Evolutionary conservation across 1,139 yeast species (phyloP), one percentile per base, ranked within the genome.

Genomic region (Hyphopichia pseudoburtonii): DNA sequence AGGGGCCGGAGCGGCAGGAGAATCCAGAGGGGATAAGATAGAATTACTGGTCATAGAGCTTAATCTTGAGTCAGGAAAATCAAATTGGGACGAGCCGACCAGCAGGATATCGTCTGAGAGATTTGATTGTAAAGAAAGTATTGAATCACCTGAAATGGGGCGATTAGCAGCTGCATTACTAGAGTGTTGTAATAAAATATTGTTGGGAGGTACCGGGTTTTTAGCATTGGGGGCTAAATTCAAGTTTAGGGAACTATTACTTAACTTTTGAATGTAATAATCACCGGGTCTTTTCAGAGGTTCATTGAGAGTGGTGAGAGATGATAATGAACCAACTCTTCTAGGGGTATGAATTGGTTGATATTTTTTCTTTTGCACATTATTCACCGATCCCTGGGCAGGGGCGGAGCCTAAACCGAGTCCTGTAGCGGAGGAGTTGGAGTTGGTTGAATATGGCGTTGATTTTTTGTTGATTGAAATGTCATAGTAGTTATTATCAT

Each of bases 241-340:
- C 25, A 48, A 32, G 28, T 43, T 43, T 15, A 38, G 21, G n/a
- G 46, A 40, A 24, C 46, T 43, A 25, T 44, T 43, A 34, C 50
- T 54, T 32, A 68, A 46, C 40, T 64, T 66, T 36, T 62, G 63
- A 30, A 67, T 59, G 43, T 60, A 70, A 47, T 67, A 69, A 45
- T 70, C 75, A 28, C 75, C 69, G 1, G 76, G 76, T 30, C 76
- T 49, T 42, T 67, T 68, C 17, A 40, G 24, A 16, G 38, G 44
- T 22, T 59, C 68, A 30, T 42, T 50, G n/a, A 53, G 39, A 3
- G 53, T 48, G 14, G 54, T 42, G 25, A 62, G 48, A 16, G 63
- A 54, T 26, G 61, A 40, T 37, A 51, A 34, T 33, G 66, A 64
- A 32, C 57, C 59, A 14, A 60, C 62, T 33, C 66, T 49, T 31